Evolutionary conservation across 2,329 filamentous ascomycete genomes (phyloP).

Genomic region (Talaromyces sp.): DNA sequence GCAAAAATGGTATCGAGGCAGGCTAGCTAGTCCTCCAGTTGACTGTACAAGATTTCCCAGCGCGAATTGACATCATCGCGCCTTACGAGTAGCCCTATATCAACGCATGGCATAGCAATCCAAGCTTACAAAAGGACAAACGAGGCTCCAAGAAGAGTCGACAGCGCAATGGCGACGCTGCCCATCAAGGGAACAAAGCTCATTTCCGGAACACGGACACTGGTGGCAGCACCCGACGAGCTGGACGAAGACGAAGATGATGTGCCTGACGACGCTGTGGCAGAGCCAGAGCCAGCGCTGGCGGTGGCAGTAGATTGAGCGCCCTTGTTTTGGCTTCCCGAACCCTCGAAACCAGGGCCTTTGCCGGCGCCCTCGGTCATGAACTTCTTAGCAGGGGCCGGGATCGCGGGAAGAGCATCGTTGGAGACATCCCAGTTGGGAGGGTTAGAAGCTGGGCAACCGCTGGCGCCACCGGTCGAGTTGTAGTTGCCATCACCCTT

Average conservation of each 20-base stretch:
- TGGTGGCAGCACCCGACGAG: constrained; percentile 38
- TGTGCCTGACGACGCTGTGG: constrained; percentile 21
- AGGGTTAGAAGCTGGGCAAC: constrained; percentile 49
- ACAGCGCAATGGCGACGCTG: constrained; percentile 47
- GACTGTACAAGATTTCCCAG: constrained; percentile 1
- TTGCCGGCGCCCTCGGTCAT: constrained; percentile 54
- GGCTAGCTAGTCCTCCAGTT: constrained; percentile 3
- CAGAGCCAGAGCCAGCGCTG: constrained; percentile 44
- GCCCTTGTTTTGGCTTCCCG: constrained; percentile 53
- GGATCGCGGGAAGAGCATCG: constrained; percentile 53
- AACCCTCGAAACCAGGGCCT: constrained; percentile 51
- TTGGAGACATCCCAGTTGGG: constrained; percentile 54
- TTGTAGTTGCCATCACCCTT: constrained; percentile 57
- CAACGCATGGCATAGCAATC: background rate
- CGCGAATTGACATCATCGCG: background rate
- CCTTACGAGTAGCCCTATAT: background rate
- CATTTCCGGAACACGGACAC: constrained; percentile 41
- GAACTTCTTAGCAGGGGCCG: constrained; percentile 50
- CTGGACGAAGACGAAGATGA: constrained; percentile 19
- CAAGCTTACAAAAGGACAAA: constrained; percentile 26
- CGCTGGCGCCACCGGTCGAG: constrained; percentile 44
- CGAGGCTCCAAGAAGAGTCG: constrained; percentile 49
- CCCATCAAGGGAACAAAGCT: constrained; percentile 48
- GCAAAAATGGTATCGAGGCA: constrained; percentile 4
- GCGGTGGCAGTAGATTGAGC: constrained; percentile 45